These are phyloP conservation scores for Rhododendron vialii DNA, from an alignment of 148 eudicot species.

Conservation along the genomic window DNA sequence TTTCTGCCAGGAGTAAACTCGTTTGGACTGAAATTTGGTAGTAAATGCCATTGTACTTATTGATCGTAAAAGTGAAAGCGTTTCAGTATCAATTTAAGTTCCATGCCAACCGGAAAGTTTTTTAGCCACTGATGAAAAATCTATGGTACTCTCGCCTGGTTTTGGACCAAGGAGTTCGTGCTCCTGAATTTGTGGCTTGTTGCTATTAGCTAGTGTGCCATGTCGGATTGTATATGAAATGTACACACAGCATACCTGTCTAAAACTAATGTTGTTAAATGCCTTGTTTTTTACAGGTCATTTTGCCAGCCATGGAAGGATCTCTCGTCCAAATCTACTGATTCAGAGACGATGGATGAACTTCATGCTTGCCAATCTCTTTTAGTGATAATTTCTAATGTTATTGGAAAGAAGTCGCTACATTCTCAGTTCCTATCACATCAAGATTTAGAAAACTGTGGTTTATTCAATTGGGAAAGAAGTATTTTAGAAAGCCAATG, in stretches of 20 bases:
- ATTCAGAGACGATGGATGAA: slow-evolving; percentile 49
- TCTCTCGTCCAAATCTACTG: slow-evolving; percentile 21
- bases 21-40: not conserved
- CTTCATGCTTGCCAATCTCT: slow-evolving; percentile 64
- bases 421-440: slow-evolving; percentile 23
- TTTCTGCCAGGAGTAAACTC: not conserved
- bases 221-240: not conserved
- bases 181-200: not conserved
- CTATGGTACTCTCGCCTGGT: not conserved
- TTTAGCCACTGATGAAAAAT: not conserved
- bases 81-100: not conserved
- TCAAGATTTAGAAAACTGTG: slow-evolving; percentile 45
- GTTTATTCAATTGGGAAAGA: slow-evolving; percentile 61
- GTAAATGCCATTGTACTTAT: too few species aligned
- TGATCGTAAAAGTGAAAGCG: not conserved
- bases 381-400: slow-evolving; percentile 36
- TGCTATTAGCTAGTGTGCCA: not conserved
- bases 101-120: not conserved
- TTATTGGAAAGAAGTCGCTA: slow-evolving; percentile 35
- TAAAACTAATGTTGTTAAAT: not conserved
- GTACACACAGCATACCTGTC: too few species aligned
- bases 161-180: not conserved
- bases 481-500: slow-evolving; percentile 25
- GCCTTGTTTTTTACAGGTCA: slow-evolving; percentile 46
- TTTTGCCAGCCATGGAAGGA: slow-evolving; percentile 59